A percentile compares a stretch with the other conserved stretches of the same genome.
These are phyloP conservation scores for Dorcoceras hygrometricum DNA, from an alignment of 257 asterid species.

Conservation along the genomic window DNA sequence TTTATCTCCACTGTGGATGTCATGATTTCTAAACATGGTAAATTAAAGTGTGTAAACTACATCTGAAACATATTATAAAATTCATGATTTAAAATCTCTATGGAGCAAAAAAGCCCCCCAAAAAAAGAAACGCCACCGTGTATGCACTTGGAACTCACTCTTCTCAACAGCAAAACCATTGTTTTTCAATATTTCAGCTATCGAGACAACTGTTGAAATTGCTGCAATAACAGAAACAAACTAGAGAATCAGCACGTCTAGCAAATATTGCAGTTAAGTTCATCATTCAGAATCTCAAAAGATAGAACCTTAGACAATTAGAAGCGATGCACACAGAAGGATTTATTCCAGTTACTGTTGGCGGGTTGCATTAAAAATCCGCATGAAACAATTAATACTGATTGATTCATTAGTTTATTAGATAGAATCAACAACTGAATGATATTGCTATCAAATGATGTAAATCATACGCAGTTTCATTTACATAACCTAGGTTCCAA, in stretches of 20 bases:
- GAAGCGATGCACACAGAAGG: not conserved
- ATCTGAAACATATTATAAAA: slow-evolving; percentile 4
- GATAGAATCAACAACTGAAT: not conserved
- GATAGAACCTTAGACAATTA: not conserved
- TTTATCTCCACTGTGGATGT: slow-evolving; percentile 84
- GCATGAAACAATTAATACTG: not conserved
- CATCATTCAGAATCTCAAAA: not conserved
- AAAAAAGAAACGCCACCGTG: not conserved
- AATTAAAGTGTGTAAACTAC: slow-evolving; percentile 20
- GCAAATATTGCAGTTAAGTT: not conserved
- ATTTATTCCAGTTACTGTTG: not conserved
- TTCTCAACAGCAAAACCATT: slow-evolving; percentile 86
- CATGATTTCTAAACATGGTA: slow-evolving; percentile 53
- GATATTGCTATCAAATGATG: too few species aligned
- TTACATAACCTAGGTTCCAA: not conserved
- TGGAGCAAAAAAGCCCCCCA: not conserved
- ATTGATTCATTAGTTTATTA: not conserved
- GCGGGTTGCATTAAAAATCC: not conserved
- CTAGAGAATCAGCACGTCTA: slow-evolving; percentile 11
- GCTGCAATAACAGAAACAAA: slow-evolving; percentile 45
- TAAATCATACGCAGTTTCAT: too few species aligned
- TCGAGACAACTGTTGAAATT: slow-evolving; percentile 74
- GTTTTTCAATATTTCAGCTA: slow-evolving; percentile 86
- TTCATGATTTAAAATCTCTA: not conserved
- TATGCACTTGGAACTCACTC: slow-evolving; percentile 48